Percentiles rank a stretch among this genome's conserved stretches.
These are phyloP conservation scores for Candida sanyiensis DNA, from an alignment of 805 yeast species.

Conservation along the genomic window DNA sequence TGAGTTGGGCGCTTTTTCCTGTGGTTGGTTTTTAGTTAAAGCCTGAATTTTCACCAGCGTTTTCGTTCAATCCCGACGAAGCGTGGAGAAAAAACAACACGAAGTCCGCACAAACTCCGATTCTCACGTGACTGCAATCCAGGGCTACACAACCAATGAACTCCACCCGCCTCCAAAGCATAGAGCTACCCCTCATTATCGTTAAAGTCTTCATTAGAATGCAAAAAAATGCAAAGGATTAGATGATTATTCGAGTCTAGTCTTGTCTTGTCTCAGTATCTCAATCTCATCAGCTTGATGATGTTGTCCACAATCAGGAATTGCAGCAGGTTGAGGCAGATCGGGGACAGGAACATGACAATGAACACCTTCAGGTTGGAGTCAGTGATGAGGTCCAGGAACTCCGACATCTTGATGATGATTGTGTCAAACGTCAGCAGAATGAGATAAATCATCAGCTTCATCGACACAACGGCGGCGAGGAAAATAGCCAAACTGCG, in stretches of 20 bases:
- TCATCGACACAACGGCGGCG: slow-evolving; percentile 56
- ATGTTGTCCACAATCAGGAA: slow-evolving; percentile 68
- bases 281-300: slow-evolving; percentile 37
- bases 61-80: no score
- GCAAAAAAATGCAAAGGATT: not conserved
- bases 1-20: no score
- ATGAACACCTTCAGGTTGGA: slow-evolving; percentile 81
- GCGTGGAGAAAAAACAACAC: no score
- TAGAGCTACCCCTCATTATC: no score
- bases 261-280: slow-evolving; percentile 1
- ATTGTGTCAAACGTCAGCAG: slow-evolving; percentile 36
- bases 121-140: no score
- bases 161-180: no score
- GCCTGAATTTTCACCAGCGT: no score
- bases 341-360: slow-evolving; percentile 79
- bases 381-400: slow-evolving; percentile 33
- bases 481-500: slow-evolving; percentile 60
- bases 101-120: no score
- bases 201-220: not conserved
- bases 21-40: no score
- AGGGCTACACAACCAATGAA: no score
- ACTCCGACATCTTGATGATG: slow-evolving; percentile 67
- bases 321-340: slow-evolving; percentile 69
- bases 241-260: not conserved
- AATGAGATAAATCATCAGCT: slow-evolving; percentile 50